Percentiles rank a stretch among this genome's conserved stretches.
These are phyloP conservation scores for Plasmodium cynomolgi DNA, from an alignment of 169 alveolate species.

Conservation along the genomic window DNA sequence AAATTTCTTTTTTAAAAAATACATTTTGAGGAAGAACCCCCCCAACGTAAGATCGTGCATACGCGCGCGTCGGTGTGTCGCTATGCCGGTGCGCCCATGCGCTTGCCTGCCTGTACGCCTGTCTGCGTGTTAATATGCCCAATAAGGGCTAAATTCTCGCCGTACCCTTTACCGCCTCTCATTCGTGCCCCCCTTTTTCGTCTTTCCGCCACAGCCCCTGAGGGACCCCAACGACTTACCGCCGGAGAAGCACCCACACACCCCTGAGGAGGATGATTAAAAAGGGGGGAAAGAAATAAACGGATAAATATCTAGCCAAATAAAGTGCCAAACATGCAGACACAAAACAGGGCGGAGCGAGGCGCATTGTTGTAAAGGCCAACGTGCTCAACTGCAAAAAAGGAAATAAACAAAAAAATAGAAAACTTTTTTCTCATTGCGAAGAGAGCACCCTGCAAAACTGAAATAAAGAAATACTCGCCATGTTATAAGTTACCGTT, in stretches of 20 bases:
- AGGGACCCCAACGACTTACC: conserved; percentile 68
- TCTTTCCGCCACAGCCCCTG: conserved; percentile 37
- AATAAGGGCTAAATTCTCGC: neutral
- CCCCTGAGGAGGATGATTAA: conserved; percentile 68
- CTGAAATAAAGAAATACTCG: neutral
- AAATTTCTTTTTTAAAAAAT: conserved; percentile 79
- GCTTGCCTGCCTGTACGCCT: neutral
- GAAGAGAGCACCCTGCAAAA: no score
- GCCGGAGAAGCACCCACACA: conserved; percentile 69
- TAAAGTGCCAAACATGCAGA: neutral
- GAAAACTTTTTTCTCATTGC: neutral
- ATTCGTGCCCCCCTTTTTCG: neutral
- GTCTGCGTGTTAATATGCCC: neutral
- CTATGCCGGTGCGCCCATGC: neutral
- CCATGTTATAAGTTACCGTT: neutral
- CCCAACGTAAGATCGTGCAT: conserved; percentile 80
- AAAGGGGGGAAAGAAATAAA: neutral
- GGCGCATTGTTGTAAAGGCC: neutral
- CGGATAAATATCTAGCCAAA: neutral
- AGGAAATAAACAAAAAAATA: neutral
- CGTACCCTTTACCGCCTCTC: neutral
- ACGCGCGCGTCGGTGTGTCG: neutral
- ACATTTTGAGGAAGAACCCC: conserved; percentile 81
- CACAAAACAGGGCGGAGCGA: neutral
- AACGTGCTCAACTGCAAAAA: neutral